phyloP scores from a whole-genome alignment of 257 asterid genomes.

The Plectranthus barbatus region DNA sequence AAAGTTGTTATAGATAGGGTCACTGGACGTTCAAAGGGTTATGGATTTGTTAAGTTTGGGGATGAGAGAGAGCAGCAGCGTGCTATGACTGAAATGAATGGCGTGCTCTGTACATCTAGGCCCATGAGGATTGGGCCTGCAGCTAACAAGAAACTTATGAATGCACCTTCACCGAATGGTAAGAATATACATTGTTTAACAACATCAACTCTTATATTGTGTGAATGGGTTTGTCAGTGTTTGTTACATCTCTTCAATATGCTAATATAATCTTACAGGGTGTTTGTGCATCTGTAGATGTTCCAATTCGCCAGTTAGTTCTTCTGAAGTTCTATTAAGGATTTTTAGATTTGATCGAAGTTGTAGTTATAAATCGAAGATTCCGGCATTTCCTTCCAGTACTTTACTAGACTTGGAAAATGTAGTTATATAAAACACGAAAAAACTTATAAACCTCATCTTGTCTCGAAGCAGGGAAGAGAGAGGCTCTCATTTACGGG shows the following conservation, averaged over 20 bases:
- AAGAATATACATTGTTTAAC: slow-evolving; percentile 8
- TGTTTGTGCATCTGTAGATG: slow-evolving; percentile 21
- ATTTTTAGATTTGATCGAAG: slow-evolving; percentile 33
- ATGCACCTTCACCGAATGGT: slow-evolving; percentile 50
- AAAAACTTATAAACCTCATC: slow-evolving; percentile 64
- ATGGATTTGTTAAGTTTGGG: slow-evolving; percentile 76
- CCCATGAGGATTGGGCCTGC: slow-evolving; percentile 91
- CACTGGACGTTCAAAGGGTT: slow-evolving; percentile 86
- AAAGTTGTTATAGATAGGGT: slow-evolving; percentile 72
- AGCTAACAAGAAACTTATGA: slow-evolving; percentile 62
- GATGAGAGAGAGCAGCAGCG: slow-evolving; percentile 79
- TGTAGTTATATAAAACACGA: slow-evolving; percentile 38
- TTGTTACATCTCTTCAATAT: neutral
- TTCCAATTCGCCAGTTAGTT: slow-evolving; percentile 16
- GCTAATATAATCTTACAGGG: slow-evolving; percentile 3
- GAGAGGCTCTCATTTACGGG: slow-evolving; percentile 92
- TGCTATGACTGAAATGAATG: slow-evolving; percentile 87
- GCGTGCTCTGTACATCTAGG: slow-evolving; percentile 66
- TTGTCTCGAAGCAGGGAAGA: slow-evolving; percentile 94
- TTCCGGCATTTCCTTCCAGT: slow-evolving; percentile 53
- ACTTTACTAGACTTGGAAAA: slow-evolving; percentile 51
- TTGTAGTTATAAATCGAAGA: slow-evolving; percentile 43
- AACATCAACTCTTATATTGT: neutral
- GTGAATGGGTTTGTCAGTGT: neutral
- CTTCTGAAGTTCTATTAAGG: slow-evolving; percentile 28